phyloP scores from a whole-genome alignment of 495 filamentous ascomycete species.

The Peziza echinospora region DNA sequence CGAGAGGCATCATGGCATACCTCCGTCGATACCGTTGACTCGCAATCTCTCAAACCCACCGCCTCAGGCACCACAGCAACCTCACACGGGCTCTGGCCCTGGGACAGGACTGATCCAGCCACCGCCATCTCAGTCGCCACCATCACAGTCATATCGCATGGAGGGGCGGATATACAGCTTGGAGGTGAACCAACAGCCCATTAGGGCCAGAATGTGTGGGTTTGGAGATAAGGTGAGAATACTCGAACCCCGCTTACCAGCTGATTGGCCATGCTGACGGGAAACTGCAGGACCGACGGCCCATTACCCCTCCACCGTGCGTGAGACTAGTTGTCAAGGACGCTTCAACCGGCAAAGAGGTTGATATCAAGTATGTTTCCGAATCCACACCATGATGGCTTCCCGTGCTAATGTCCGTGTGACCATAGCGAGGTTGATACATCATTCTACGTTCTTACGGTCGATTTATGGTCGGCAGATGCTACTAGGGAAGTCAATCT shows the following conservation, averaged over 20 bases:
- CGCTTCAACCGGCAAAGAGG: conserved; percentile 55
- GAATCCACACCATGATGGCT: not conserved
- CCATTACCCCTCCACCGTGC: conserved; percentile 90
- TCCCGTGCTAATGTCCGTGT: conserved; percentile 4
- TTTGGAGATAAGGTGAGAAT: conserved; percentile 81
- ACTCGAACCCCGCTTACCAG: not conserved
- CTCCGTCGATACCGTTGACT: conserved; percentile 11
- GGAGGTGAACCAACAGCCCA: conserved; percentile 73
- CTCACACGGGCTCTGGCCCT: conserved; percentile 11
- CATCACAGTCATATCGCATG: conserved; percentile 14
- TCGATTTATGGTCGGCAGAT: conserved; percentile 76
- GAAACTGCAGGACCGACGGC: conserved; percentile 56
- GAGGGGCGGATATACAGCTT: conserved; percentile 41
- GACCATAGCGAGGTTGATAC: conserved; percentile 48
- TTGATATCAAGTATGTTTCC: conserved; percentile 54
- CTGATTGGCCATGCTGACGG: conserved; percentile 11
- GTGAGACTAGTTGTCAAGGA: conserved; percentile 69
- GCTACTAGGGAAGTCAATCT: conserved; percentile 81
- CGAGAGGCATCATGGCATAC: not conserved
- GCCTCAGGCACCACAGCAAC: conserved; percentile 1
- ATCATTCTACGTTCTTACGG: conserved; percentile 76
- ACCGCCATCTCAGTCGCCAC: conserved; percentile 4
- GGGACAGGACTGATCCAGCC: conserved; percentile 2
- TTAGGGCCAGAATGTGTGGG: conserved; percentile 92
- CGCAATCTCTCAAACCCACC: conserved; percentile 1